A percentile compares a stretch with the other conserved stretches of the same genome.
phyloP scores from a whole-genome alignment of 1,284 basidiomycete species.

The Tylopilus sp. region DNA sequence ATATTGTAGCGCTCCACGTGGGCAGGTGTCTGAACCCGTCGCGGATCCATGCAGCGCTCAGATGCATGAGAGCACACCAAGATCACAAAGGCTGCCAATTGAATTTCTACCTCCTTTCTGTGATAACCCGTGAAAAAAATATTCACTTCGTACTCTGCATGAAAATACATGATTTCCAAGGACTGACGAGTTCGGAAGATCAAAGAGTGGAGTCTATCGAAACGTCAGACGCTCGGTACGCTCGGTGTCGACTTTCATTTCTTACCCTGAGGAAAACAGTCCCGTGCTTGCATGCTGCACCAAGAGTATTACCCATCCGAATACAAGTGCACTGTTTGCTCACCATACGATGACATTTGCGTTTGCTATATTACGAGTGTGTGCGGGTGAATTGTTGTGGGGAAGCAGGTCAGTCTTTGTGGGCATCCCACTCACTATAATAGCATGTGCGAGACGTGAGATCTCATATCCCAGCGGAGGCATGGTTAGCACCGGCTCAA shows the following conservation, averaged over 20 bases:
- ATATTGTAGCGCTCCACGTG: too few relatives aligned
- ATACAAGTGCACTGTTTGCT: background rate
- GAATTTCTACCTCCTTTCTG: slow-evolving; percentile 4
- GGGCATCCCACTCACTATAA: background rate
- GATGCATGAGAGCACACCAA: background rate
- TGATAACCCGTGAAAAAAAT: background rate
- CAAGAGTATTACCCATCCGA: background rate
- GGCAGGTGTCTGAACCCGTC: background rate
- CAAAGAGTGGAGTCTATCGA: background rate
- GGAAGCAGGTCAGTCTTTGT: background rate
- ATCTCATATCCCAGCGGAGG: background rate
- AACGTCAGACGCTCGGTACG: background rate
- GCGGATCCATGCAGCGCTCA: background rate
- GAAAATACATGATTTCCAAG: background rate
- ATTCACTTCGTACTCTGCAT: background rate
- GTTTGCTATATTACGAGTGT: background rate
- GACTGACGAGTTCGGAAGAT: background rate
- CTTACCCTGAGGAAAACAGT: background rate
- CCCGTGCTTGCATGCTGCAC: background rate
- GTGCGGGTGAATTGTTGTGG: background rate
- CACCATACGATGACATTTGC: background rate
- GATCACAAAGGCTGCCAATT: background rate
- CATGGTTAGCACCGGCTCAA: background rate
- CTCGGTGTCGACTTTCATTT: background rate
- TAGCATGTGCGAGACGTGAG: slow-evolving; percentile 1